Evolutionary conservation across 1,284 basidiomycete species (phyloP), one percentile per base, ranked within the genome.

Genomic region (Boletus mariae): DNA sequence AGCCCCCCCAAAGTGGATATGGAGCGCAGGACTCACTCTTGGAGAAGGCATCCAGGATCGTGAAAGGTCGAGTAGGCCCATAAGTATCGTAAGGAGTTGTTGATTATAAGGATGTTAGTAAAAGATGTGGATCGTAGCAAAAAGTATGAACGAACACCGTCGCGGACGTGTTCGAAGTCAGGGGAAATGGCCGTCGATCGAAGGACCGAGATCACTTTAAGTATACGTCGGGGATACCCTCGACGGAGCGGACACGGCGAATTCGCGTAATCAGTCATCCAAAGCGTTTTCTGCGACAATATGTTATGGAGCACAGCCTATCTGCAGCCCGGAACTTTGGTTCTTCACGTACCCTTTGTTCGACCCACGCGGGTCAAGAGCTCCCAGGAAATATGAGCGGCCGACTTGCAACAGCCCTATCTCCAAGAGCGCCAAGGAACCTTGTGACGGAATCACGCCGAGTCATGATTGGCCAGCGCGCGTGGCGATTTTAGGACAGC

Each of bases 51-150:
- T 59, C 52, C 65, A 62, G 61, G 68, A 65, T 63, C 65, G 65
- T 50, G 71, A 60, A 62, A 73, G 62, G 61, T 67, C 63, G 65
- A 75, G 71, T 59, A 74, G 61, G 58, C 63, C 67, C 72, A 77
- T 77, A 42, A 55, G 51, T 57, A 52, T 68, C 53, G 57, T 65
- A 49, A 57, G 32, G 37, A 31, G 42, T 51, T 34, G 56, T 62
- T 51, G 56, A 67, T 65, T 63, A 63, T 63, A 66, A 66, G 54
- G 56, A 49, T 35, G 52, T 37, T 43, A 52, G 56, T 52, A 45
- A 57, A 49, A 45, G 59, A 41, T 31, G 59, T 50, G 57, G 53
- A 52, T 48, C 50, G 64, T 54, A 31, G 52, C 23, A 20, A 51
- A 59, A 59, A 55, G 57, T 38, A 48, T 32, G 45, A 49, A 47